These are phyloP conservation scores for Staphylotrichum longicolle DNA, from an alignment of 495 filamentous ascomycete genomes.

Conservation along the genomic window DNA sequence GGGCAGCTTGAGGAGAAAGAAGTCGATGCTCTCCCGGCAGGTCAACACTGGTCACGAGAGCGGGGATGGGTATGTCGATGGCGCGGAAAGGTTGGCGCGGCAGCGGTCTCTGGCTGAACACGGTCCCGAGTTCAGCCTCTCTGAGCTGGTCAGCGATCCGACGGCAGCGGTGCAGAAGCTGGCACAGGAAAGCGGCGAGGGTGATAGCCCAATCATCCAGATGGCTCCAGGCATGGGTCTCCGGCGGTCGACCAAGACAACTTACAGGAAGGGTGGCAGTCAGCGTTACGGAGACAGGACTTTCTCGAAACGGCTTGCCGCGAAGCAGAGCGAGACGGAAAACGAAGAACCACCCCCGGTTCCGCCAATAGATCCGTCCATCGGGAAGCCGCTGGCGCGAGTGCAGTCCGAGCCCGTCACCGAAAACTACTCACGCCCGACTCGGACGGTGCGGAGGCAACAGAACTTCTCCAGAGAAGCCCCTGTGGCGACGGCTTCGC, in stretches of 20 bases:
- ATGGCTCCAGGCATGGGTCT: conserved; percentile 73
- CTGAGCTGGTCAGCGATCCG: conserved; percentile 78
- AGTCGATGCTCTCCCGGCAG: conserved; percentile 92
- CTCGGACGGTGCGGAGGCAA: conserved; percentile 44
- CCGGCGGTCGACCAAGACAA: conserved; percentile 85
- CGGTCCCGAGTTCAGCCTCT: conserved; percentile 62
- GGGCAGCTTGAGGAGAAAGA: conserved; percentile 74
- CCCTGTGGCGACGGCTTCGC: neutral
- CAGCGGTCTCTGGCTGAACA: conserved; percentile 62
- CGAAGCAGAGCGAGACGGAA: conserved; percentile 54
- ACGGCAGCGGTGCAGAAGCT: conserved; percentile 65
- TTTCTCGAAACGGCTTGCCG: conserved; percentile 69
- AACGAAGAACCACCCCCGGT: conserved; percentile 52
- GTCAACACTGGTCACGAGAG: conserved; percentile 69
- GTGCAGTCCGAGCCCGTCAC: conserved; percentile 76
- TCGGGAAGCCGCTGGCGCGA: conserved; percentile 58
- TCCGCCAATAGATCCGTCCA: conserved; percentile 49
- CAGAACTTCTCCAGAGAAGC: conserved; percentile 42
- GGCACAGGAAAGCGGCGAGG: conserved; percentile 48
- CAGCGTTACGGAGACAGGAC: conserved; percentile 49
- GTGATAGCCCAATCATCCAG: conserved; percentile 84
- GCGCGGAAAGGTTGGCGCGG: conserved; percentile 78
- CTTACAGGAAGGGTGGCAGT: conserved; percentile 82
- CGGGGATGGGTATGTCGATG: conserved; percentile 73
- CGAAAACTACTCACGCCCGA: conserved; percentile 55